A percentile compares a stretch with the other conserved stretches of the same genome.
These are phyloP conservation scores for Globisporangium radiosum DNA, from an alignment of 352 stramenopile genomes.

Conservation along the genomic window DNA sequence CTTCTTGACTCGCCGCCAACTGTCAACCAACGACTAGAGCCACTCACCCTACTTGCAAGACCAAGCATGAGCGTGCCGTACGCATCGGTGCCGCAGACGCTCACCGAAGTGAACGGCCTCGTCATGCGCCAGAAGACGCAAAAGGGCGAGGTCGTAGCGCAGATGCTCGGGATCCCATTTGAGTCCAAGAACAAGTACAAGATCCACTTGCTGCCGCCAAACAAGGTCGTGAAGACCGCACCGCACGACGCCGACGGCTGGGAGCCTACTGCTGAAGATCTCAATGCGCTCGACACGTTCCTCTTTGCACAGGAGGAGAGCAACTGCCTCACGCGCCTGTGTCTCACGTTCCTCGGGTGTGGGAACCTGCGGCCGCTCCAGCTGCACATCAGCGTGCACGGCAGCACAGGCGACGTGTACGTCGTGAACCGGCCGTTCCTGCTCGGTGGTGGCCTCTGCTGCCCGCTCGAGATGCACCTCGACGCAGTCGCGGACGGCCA, in stretches of 20 bases:
- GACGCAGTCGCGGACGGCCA: slow-evolving; percentile 17
- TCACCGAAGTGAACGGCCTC: slow-evolving; percentile 30
- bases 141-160: slow-evolving; percentile 33
- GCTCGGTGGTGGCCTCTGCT: slow-evolving; percentile 27
- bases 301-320: slow-evolving; percentile 44
- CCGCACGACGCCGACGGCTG: slow-evolving; percentile 37
- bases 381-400: slow-evolving; percentile 36
- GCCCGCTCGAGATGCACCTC: slow-evolving; percentile 40
- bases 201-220: slow-evolving; percentile 28
- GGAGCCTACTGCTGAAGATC: slow-evolving; percentile 34
- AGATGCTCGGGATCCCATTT: slow-evolving; percentile 44
- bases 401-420: slow-evolving; percentile 38
- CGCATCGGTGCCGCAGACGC: slow-evolving; percentile 22
- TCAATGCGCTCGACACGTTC: slow-evolving; percentile 41
- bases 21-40: not conserved
- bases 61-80: slow-evolving; percentile 8
- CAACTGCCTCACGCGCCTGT: slow-evolving; percentile 21
- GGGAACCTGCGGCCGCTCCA: slow-evolving; percentile 30
- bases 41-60: not conserved
- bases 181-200: slow-evolving; percentile 62
- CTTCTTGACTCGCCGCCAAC: slow-evolving; percentile 1
- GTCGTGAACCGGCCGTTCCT: slow-evolving; percentile 35
- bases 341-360: slow-evolving; percentile 31
- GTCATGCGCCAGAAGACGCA: slow-evolving; percentile 54
- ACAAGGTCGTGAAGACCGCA: slow-evolving; percentile 48